Percentiles rank a stretch among this genome's conserved stretches.
phyloP scores from a whole-genome alignment of 208 protist species.

The Leptomonas seymouri region DNA sequence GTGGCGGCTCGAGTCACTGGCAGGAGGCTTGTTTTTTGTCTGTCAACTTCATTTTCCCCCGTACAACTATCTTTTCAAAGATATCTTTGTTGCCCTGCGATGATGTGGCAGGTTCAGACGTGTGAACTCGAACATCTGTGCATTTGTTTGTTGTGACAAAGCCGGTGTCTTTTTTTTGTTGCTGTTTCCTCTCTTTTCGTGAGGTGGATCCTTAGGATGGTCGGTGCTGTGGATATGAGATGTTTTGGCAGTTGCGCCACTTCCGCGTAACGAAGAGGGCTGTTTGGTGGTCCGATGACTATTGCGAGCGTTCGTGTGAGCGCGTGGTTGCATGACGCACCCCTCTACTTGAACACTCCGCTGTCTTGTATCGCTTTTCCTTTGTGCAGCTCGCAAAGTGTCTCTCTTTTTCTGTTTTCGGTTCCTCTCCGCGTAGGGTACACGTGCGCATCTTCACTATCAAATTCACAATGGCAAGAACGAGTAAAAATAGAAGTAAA shows the following conservation, averaged over 20 bases:
- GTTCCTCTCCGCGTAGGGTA: neutral
- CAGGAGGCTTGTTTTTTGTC: constrained; percentile 5
- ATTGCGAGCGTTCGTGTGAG: too few relatives aligned
- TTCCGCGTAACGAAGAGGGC: neutral
- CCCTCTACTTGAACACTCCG: neutral
- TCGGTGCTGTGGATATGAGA: neutral
- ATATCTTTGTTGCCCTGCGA: neutral
- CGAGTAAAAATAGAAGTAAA: neutral
- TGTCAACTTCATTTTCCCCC: constrained; percentile 8
- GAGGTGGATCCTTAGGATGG: too few relatives aligned
- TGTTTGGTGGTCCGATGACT: neutral
- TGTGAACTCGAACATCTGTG: too few relatives aligned
- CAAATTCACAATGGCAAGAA: neutral
- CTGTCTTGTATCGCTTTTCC: neutral
- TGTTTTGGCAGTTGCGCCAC: neutral
- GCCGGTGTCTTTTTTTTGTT: too few relatives aligned
- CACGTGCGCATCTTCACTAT: neutral
- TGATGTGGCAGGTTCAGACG: too few relatives aligned
- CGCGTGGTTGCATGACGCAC: neutral
- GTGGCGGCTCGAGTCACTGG: too few relatives aligned
- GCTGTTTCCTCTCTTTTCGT: too few relatives aligned
- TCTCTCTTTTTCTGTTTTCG: constrained; percentile 9
- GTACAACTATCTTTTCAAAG: neutral
- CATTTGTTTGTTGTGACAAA: too few relatives aligned
- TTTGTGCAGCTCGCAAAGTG: neutral